Evolutionary conservation across 768 basidiomycete genomes (phyloP), one percentile per base, ranked within the genome.

Genomic region (Kwoniella pini): DNA sequence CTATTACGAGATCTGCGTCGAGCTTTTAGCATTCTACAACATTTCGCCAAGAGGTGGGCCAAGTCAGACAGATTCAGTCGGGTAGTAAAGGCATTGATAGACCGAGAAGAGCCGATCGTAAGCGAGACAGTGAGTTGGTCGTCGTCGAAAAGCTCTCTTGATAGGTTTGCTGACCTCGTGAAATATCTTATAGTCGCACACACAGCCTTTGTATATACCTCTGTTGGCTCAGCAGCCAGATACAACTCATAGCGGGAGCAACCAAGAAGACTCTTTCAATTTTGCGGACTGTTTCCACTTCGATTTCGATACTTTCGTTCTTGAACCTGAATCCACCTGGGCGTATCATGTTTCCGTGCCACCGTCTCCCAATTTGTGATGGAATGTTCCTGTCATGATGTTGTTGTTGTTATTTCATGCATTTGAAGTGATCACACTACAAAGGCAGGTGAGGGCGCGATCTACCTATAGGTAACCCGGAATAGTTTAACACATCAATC

Each of bases 261-360:
- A 19, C 13, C 17, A 39, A 22, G 52, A 30, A 17, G 15, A 27
- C 9, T 42, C 7, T 19, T 51, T 42, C 43, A 19, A 44, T 15
- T 22, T 53, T 5, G 60, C 24, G 22, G 46, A 44, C 12, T 56
- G 62, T 36, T 66, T 66, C 49, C 39, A 43, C 26, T 66, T 66
- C 31, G 57, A 66, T 36, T 66, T 66, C 43, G 53, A 60, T 15
- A 53, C 38, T 21, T 66, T 66, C 42, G 64, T 49, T 10, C 49
- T 66, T 15, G 51, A 66, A 54, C 64, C 64, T 12, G 61, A 62
- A n/a, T 39, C 50, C 4, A 42, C 42, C n/a, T 66, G 64, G 64
- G 64, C 64, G 3, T 66, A 60, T 33, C 63, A 57, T 40, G 28
- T 46, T 2, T 66, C 64, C 4, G 50, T 66, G 48, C 64, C 64